Percentiles rank a stretch among this genome's conserved stretches.
Conservation (phyloP, 2,329 filamentous ascomycete species). For the Colletotrichum zoysiae region DNA sequence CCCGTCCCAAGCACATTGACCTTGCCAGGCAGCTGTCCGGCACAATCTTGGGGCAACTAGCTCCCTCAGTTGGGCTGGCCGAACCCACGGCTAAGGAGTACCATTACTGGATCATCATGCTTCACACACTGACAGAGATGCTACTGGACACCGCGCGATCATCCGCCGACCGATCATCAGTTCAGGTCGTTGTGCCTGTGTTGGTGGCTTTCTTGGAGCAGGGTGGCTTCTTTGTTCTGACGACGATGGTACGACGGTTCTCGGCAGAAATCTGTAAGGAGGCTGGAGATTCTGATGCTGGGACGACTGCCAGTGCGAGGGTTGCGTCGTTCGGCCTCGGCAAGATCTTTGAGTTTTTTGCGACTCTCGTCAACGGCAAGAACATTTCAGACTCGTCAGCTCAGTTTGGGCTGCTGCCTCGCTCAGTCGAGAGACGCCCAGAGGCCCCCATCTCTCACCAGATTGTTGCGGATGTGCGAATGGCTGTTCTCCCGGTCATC, state of each 20-base stretch:
- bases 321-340: constrained; percentile 69
- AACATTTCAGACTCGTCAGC: constrained; percentile 82
- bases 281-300: constrained; percentile 35
- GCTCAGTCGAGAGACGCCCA: constrained; percentile 57
- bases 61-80: constrained; percentile 57
- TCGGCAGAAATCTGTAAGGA: constrained; percentile 64
- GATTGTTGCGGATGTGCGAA: constrained; percentile 87
- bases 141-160: constrained; percentile 73
- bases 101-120: constrained; percentile 84
- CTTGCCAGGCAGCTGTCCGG: constrained; percentile 77
- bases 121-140: constrained; percentile 83
- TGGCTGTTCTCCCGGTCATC: constrained; percentile 81
- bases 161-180: constrained; percentile 61
- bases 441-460: constrained; percentile 69
- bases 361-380: constrained; percentile 81
- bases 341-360: constrained; percentile 87
- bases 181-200: constrained; percentile 78
- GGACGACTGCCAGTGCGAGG: constrained; percentile 36
- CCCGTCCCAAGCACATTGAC: constrained; percentile 65
- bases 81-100: constrained; percentile 73
- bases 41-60: constrained; percentile 76
- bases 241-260: constrained; percentile 78
- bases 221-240: constrained; percentile 80
- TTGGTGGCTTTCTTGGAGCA: constrained; percentile 88
- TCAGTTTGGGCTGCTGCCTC: constrained; percentile 58